Conservation (phyloP, 1,284 basidiomycete species). For the Cryptococcus sp. region DNA sequence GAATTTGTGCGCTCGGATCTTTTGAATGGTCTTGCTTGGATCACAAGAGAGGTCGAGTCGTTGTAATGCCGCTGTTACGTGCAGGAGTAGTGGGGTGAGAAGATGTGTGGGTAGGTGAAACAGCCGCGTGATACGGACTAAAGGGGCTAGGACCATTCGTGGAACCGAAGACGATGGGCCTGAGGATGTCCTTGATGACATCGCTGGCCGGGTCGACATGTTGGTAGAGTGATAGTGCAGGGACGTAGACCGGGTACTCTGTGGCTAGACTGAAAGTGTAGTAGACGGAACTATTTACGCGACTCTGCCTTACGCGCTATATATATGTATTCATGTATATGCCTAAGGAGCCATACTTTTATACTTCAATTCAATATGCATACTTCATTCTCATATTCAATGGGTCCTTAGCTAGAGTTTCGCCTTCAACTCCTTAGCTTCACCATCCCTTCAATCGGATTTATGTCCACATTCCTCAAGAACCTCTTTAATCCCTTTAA, state of each 20-base stretch:
- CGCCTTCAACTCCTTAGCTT: not conserved
- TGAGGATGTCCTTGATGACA: not conserved
- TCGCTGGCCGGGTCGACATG: not conserved
- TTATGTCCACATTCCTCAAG: conserved; percentile 48
- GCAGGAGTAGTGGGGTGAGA: conserved; percentile 31
- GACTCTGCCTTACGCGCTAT: too few species aligned
- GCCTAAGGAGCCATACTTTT: too few species aligned
- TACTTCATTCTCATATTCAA: too few species aligned
- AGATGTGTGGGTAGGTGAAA: conserved; percentile 20
- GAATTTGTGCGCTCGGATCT: conserved; percentile 61
- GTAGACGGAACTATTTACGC: too few species aligned
- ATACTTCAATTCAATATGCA: too few species aligned
- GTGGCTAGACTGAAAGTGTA: too few species aligned
- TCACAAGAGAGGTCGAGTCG: conserved; percentile 73
- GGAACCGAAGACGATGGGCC: conserved; percentile 22
- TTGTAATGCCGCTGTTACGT: conserved; percentile 39
- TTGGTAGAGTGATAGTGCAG: too few species aligned
- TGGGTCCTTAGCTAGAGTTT: not conserved
- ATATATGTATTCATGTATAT: too few species aligned
- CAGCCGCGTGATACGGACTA: conserved; percentile 27
- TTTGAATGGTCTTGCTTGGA: conserved; percentile 63
- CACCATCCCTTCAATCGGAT: not conserved
- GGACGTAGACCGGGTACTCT: too few species aligned
- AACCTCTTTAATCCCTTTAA: conserved; percentile 61
- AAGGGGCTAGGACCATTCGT: conserved; percentile 34